Evolutionary conservation across 306 rosid genomes (phyloP).

Genomic region (Pachyrhizus erosus): DNA sequence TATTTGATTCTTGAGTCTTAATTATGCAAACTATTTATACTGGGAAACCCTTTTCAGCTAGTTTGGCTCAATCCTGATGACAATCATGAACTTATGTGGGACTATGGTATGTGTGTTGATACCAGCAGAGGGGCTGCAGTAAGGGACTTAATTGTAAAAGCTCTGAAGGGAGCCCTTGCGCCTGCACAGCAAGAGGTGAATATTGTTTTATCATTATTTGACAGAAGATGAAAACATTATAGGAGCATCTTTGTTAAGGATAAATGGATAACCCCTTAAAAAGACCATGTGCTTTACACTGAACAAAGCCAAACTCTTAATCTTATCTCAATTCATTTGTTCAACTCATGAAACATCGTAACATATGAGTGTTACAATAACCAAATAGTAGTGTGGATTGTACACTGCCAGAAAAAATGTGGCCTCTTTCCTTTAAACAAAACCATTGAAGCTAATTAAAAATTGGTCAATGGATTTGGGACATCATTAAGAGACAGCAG

Average conservation of each 20-base stretch:
- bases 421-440: neutral
- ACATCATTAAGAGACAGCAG: conserved; percentile 1
- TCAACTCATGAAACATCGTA: neutral
- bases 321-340: conserved; percentile 1
- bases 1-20: conserved; percentile 36
- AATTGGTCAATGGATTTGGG: neutral
- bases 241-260: conserved; percentile 27
- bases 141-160: conserved; percentile 86
- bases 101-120: conserved; percentile 92
- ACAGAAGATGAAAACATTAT: conserved; percentile 3
- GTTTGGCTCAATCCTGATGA: conserved; percentile 96
- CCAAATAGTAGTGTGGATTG: no score
- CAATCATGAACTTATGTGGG: conserved; percentile 93
- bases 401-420: no score
- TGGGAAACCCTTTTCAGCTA: conserved; percentile 68
- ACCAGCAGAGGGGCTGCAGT: conserved; percentile 97
- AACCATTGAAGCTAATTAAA: neutral
- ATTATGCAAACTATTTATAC: conserved; percentile 46
- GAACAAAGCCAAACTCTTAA: neutral
- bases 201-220: conserved; percentile 20
- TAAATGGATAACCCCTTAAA: neutral
- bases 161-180: conserved; percentile 91
- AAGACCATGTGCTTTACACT: neutral
- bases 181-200: conserved; percentile 93
- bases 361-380: neutral